Evolutionary conservation across 805 yeast genomes (phyloP).

Genomic region (Metschnikowia colocasiae): DNA sequence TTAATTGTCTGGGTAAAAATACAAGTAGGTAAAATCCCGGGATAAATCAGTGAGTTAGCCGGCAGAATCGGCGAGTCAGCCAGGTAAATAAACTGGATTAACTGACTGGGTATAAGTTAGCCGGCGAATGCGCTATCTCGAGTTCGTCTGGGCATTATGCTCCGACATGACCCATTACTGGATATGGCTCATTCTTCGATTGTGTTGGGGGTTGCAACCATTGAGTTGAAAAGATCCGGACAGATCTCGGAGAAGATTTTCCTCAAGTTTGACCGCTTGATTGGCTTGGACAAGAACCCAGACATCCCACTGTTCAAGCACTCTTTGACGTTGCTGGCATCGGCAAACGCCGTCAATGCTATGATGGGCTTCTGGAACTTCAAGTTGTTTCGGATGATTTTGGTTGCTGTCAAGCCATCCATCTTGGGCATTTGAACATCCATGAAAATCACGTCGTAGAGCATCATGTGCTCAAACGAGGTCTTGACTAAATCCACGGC

Average conservation of each 20-base stretch:
- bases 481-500: conserved; percentile 68
- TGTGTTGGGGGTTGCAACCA: conserved; percentile 31
- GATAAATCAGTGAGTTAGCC: too few species aligned
- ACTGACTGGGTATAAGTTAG: too few species aligned
- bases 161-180: too few species aligned
- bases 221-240: conserved; percentile 29
- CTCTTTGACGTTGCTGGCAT: conserved; percentile 80
- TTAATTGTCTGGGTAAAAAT: neutral
- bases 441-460: conserved; percentile 81
- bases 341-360: conserved; percentile 94
- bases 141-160: too few species aligned
- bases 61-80: too few species aligned
- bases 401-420: conserved; percentile 86
- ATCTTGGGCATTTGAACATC: conserved; percentile 96
- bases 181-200: neutral
- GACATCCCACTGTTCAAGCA: conserved; percentile 91
- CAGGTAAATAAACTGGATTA: too few species aligned
- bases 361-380: conserved; percentile 72
- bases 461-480: conserved; percentile 36
- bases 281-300: conserved; percentile 87
- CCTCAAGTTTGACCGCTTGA: conserved; percentile 64
- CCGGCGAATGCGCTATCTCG: too few species aligned
- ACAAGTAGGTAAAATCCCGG: neutral
- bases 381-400: conserved; percentile 60
- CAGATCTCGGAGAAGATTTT: conserved; percentile 51